Conservation (phyloP, 108 stramenopile species). For the Parietichytrium sp. region DNA sequence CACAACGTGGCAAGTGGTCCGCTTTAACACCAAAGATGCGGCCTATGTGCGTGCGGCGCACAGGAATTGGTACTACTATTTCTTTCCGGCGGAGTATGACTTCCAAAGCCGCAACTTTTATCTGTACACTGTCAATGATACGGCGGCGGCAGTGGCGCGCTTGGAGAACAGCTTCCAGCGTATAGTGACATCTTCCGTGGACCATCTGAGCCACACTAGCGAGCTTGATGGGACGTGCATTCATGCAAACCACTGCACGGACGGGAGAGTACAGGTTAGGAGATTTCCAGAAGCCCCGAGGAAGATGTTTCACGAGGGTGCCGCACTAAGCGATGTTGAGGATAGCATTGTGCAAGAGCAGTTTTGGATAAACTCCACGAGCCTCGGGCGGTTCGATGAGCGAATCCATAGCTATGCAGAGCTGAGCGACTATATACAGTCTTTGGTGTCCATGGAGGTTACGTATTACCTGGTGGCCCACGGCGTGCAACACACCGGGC, state of each 20-base stretch:
- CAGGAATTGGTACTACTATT: slow-evolving; percentile 27
- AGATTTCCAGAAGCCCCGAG: too few species aligned
- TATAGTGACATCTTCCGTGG: slow-evolving; percentile 9
- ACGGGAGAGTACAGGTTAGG: too few species aligned
- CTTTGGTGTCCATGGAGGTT: not conserved
- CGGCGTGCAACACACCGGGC: not conserved
- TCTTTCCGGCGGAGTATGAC: slow-evolving; percentile 2
- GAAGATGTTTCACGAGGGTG: too few species aligned
- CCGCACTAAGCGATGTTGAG: too few species aligned
- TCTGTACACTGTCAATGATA: slow-evolving; percentile 17
- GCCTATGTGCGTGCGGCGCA: slow-evolving; percentile 31
- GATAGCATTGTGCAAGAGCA: too few species aligned
- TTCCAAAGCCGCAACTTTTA: not conserved
- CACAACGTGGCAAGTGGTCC: slow-evolving; percentile 15
- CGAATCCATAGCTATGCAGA: too few species aligned
- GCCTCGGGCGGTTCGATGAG: too few species aligned
- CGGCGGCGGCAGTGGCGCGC: not conserved
- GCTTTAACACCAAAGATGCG: not conserved
- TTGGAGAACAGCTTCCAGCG: not conserved
- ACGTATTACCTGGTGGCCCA: not conserved
- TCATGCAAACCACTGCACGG: too few species aligned
- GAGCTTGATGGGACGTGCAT: too few species aligned
- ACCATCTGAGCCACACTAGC: slow-evolving; percentile 3
- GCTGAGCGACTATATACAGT: not conserved
- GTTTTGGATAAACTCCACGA: too few species aligned